Evolutionary conservation across 2,329 filamentous ascomycete species (phyloP), one percentile per base, ranked within the genome.

Genomic region (Claviceps pazoutovae): DNA sequence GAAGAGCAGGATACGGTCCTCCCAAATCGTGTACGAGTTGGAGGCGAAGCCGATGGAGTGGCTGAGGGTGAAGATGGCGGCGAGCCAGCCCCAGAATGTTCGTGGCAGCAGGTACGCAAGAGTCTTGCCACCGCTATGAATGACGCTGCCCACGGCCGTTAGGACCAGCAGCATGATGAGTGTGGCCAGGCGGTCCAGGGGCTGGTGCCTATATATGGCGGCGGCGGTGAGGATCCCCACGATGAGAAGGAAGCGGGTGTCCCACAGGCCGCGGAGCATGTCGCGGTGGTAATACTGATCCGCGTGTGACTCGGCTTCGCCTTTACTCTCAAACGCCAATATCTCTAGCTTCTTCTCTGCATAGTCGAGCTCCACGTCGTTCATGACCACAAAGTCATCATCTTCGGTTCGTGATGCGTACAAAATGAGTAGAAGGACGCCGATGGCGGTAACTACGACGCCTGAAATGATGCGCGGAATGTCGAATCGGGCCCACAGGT

Each of bases 1-100:
- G 71, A 95, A 95, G 3, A 95, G 74, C 4, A 95, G 76, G 52
- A 96, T 96, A 14, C 88, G 86, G 62, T 98, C 93, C 70, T 98
- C 93, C 90, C 93, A 98, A 58, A 98, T 95, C 0, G 91, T 97
- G 68, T 90, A 98, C 0, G 93, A 98, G 68, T 98, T 98, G 3
- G 93, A 93, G 0, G 91, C 91, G 65, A 97, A 98, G 7, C 93
- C 91, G 49, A 87, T 73, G n/a, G 89, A 94, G 62, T 95, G 88
- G 55, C 85, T 82, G n/a, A 89, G 66, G 0, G 89, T 89, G 58
- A 95, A 88, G 14, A 90, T 65, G 26, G 88, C 72, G 5, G 88
- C 83, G 54, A 95, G 72, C 83, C 87, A 91, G n/a, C 88, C 85
- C 90, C 91, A 98, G 51, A 90, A 70, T 0, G 80, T 85, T n/a